Evolutionary conservation across 805 yeast species (phyloP).

Genomic region (Helenozyma rhizophorensis): DNA sequence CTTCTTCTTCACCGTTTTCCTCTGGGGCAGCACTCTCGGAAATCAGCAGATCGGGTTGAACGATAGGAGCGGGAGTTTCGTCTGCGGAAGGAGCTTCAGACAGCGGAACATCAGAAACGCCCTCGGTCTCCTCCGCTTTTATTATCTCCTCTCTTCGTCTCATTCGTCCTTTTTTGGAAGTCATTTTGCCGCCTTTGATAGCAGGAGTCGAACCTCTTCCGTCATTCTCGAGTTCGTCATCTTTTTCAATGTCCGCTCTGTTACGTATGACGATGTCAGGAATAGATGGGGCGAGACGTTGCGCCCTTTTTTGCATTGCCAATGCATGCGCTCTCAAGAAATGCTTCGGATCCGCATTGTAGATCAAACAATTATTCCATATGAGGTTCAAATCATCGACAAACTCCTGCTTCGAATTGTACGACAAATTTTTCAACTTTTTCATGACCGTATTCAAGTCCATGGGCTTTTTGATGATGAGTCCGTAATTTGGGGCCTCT

Average conservation of each 20-base stretch:
- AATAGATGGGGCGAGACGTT: constrained; percentile 70
- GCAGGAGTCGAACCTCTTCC: constrained; percentile 21
- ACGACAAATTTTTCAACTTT: constrained; percentile 77
- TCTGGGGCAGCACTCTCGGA: constrained; percentile 7
- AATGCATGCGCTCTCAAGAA: constrained; percentile 86
- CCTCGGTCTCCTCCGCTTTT: constrained; percentile 22
- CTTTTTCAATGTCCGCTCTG: constrained; percentile 66
- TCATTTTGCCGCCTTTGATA: constrained; percentile 28
- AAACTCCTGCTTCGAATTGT: constrained; percentile 79
- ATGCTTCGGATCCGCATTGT: constrained; percentile 93
- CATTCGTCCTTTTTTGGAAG: constrained; percentile 38
- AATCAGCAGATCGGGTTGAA: not conserved
- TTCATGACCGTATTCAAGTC: constrained; percentile 92
- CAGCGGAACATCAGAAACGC: constrained; percentile 3
- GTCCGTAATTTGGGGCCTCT: constrained; percentile 96
- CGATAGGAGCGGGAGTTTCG: constrained; percentile 11
- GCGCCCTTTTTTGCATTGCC: constrained; percentile 91
- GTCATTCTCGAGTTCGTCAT: constrained; percentile 38
- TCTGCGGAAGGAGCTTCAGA: constrained; percentile 5
- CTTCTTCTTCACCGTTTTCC: constrained; percentile 39
- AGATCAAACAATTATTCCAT: constrained; percentile 91
- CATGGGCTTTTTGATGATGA: constrained; percentile 90
- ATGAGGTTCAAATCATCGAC: constrained; percentile 94
- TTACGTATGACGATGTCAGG: constrained; percentile 83
- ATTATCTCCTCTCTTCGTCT: constrained; percentile 32